These are phyloP conservation scores for Neofusicoccum umdonicola DNA, from an alignment of 2,329 filamentous ascomycete genomes.

Conservation along the genomic window DNA sequence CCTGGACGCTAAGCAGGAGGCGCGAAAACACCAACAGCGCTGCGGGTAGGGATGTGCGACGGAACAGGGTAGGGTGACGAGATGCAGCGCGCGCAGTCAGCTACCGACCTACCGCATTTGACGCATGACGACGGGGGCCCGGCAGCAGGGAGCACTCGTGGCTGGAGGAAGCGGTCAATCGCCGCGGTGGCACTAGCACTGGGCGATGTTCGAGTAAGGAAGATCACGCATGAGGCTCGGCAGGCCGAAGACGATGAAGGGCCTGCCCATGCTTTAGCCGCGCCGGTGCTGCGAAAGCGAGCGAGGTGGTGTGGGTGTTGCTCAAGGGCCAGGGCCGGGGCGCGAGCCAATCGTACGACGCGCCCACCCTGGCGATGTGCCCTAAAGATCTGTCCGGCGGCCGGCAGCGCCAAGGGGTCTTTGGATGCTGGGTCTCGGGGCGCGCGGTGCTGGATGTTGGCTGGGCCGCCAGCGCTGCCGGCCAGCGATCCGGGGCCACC, in stretches of 20 bases:
- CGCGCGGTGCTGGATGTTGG: conserved; percentile 11
- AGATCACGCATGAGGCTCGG: conserved; percentile 19
- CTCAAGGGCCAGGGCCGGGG: conserved; percentile 9
- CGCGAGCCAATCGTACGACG: conserved; percentile 3
- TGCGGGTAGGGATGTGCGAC: conserved; percentile 13
- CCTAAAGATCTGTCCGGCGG: conserved; percentile 16
- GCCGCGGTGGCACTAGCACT: conserved; percentile 12
- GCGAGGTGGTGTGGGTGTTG: conserved; percentile 7
- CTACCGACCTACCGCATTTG: conserved; percentile 12
- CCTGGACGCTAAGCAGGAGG: conserved; percentile 11
- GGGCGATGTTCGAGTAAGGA: conserved; percentile 18
- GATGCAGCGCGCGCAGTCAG: conserved; percentile 14
- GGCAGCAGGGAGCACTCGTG: conserved; percentile 8
- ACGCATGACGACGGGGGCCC: conserved; percentile 15
- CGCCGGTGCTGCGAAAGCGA: conserved; percentile 12
- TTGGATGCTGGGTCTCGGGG: conserved; percentile 11
- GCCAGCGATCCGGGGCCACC: conserved; percentile 13
- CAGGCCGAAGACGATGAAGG: not conserved
- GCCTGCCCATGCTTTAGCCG: conserved; percentile 13
- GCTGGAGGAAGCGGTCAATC: conserved; percentile 18
- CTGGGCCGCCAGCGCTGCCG: conserved; percentile 2
- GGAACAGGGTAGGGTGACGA: conserved; percentile 15
- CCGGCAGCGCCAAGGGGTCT: conserved; percentile 5
- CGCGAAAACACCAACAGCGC: conserved; percentile 16
- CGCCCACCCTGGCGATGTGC: not conserved